Evolutionary conservation across 306 rosid genomes (phyloP), one percentile per base, ranked within the genome.

Genomic region (Vigna angularis): DNA sequence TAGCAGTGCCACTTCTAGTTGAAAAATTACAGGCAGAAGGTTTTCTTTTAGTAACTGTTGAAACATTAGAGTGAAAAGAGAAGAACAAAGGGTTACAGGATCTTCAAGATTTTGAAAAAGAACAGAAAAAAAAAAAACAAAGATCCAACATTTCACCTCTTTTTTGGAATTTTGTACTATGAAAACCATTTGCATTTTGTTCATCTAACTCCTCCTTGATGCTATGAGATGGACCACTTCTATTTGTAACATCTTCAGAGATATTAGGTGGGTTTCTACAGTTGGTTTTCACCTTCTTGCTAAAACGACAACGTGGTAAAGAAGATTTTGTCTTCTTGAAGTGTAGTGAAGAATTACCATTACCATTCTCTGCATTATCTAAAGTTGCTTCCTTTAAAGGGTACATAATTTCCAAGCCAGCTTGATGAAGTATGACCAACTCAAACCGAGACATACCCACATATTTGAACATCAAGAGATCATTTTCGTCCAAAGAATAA

Each of bases 131-230:
- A 47, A 18, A n/a, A 14, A 44, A 34, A 10, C 7, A 5, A 11
- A 36, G 62, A n/a, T 18, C 22, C 2, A 49, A 76, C 73, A 70
- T 65, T 24, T 0, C 36, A 75, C 73, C 80, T 75, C 15, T 32
- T 1, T 7, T 50, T 15, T 36, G 65, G 17, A 24, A 38, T 50
- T 50, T 75, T 49, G 71, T 18, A 18, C 7, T 2, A 34, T 3
- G 28, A 58, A 10, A 17, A 9, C 4, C 75, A 8, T 1, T 5
- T 2, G 17, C 45, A 30, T 48, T 12, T 22, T 5, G 12, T 4
- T 30, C 32, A 30, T 3, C 0, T 30, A 30, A 13, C 45, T 61
- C 45, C 9, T 1, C 72, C 18, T 22, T 24, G 12, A 30, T 14
- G 0, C 9, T 48, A 8, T 1, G 6, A 16, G 44, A 15, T 26